Evolutionary conservation across 2,329 filamentous ascomycete species (phyloP).

Genomic region (Fusarium torulosum): DNA sequence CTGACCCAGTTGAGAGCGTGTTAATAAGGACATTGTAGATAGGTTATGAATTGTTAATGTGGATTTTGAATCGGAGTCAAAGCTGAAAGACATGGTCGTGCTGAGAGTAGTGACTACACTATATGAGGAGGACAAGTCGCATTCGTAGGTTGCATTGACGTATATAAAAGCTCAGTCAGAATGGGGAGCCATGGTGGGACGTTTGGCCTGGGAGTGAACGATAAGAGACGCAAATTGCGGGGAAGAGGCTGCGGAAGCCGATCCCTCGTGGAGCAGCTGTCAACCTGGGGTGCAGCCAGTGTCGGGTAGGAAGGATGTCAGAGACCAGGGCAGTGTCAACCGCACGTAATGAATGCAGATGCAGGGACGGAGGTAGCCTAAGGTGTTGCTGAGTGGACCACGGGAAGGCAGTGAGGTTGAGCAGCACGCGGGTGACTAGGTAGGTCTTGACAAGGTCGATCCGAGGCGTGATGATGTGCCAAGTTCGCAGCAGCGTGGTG

Average conservation of each 20-base stretch:
- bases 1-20: slow-evolving; percentile 58
- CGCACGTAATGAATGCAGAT: slow-evolving; percentile 46
- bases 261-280: slow-evolving; percentile 46
- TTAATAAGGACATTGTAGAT: slow-evolving; percentile 59
- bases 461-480: slow-evolving; percentile 47
- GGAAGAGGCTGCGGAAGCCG: slow-evolving; percentile 45
- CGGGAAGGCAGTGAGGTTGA: slow-evolving; percentile 27
- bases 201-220: slow-evolving; percentile 45
- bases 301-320: slow-evolving; percentile 32
- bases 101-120: slow-evolving; percentile 43
- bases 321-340: slow-evolving; percentile 38
- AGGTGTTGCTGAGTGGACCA: slow-evolving; percentile 44
- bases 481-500: slow-evolving; percentile 49
- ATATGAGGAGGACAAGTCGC: slow-evolving; percentile 44
- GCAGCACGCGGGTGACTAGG: slow-evolving; percentile 36
- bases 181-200: slow-evolving; percentile 54
- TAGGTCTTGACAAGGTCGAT: slow-evolving; percentile 46
- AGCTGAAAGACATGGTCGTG: slow-evolving; percentile 45
- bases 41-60: slow-evolving; percentile 45
- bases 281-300: slow-evolving; percentile 46
- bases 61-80: slow-evolving; percentile 44
- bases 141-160: slow-evolving; percentile 53
- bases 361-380: slow-evolving; percentile 45
- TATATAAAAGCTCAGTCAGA: slow-evolving; percentile 54
- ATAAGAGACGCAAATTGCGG: slow-evolving; percentile 43